Percentiles rank a stretch among this genome's conserved stretches.
Conservation (phyloP, 2,329 filamentous ascomycete genomes). For the Penicillium sp. region DNA sequence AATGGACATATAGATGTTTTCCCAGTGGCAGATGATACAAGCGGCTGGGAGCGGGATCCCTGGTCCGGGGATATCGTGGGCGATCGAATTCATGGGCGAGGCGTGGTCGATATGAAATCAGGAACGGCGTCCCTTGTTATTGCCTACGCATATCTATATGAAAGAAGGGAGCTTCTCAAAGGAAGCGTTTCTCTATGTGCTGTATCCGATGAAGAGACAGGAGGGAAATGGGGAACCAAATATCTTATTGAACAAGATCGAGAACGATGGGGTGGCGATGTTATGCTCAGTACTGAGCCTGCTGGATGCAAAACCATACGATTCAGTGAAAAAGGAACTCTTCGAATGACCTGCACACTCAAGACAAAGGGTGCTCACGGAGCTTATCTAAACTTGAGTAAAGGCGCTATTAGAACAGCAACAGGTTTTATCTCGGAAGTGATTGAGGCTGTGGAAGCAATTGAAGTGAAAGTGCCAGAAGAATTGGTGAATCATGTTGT, state of each 20-base stretch:
- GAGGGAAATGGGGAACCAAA: slow-evolving; percentile 32
- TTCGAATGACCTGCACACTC: slow-evolving; percentile 36
- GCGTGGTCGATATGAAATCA: slow-evolving; percentile 44
- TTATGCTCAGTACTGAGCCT: slow-evolving; percentile 40
- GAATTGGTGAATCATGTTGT: neutral
- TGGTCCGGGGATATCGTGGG: slow-evolving; percentile 35
- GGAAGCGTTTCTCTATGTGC: slow-evolving; percentile 28
- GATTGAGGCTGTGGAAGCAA: neutral
- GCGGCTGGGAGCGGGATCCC: slow-evolving; percentile 31
- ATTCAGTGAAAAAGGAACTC: slow-evolving; percentile 42
- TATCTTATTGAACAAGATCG: slow-evolving; percentile 31
- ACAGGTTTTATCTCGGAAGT: slow-evolving; percentile 27
- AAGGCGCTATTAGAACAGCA: slow-evolving; percentile 37
- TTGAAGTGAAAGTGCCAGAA: neutral
- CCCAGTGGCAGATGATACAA: slow-evolving; percentile 28
- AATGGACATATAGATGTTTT: slow-evolving; percentile 45
- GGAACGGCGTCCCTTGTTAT: slow-evolving; percentile 39
- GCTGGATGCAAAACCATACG: slow-evolving; percentile 36
- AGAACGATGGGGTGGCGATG: slow-evolving; percentile 35
- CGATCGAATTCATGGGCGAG: slow-evolving; percentile 34
- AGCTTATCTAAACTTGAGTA: slow-evolving; percentile 37
- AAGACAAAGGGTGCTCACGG: slow-evolving; percentile 35
- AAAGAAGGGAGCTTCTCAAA: slow-evolving; percentile 16
- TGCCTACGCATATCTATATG: slow-evolving; percentile 33
- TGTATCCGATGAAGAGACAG: slow-evolving; percentile 41